Conservation (phyloP, 192 early-diverging fungal species). For the Geranomyces michiganensis region DNA sequence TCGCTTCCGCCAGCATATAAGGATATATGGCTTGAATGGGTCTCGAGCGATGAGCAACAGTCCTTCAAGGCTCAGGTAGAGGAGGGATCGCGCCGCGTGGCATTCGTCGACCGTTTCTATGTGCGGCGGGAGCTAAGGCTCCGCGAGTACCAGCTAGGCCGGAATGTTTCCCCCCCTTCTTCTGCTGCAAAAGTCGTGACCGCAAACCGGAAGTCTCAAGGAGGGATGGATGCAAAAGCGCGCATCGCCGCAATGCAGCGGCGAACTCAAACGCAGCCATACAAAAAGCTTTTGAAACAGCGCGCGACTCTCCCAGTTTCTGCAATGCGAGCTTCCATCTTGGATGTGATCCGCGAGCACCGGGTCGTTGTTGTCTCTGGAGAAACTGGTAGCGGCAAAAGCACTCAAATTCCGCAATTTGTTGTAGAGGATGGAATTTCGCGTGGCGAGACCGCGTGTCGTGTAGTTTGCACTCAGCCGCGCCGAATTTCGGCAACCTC, state of each 20-base stretch:
- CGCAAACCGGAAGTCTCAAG: too few relatives aligned
- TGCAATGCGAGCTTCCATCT: constrained; percentile 55
- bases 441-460: constrained; percentile 46
- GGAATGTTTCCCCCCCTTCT: too few relatives aligned
- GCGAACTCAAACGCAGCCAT: constrained; percentile 9
- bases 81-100: constrained; percentile 9
- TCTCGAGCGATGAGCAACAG: constrained; percentile 40
- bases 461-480: constrained; percentile 62
- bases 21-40: constrained; percentile 63
- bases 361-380: constrained; percentile 76
- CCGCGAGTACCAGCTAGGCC: not conserved
- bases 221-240: too few relatives aligned
- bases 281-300: constrained; percentile 11
- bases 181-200: too few relatives aligned
- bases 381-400: constrained; percentile 69
- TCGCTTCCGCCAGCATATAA: constrained; percentile 60
- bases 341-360: constrained; percentile 48
- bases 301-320: constrained; percentile 62
- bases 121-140: not conserved
- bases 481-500: constrained; percentile 81
- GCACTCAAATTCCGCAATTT: constrained; percentile 83
- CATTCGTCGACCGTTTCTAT: constrained; percentile 29
- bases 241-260: too few relatives aligned
- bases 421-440: constrained; percentile 63
- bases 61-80: constrained; percentile 14